These are phyloP conservation scores for Anisogramma anomala DNA, from an alignment of 2,329 filamentous ascomycete genomes.

Conservation along the genomic window DNA sequence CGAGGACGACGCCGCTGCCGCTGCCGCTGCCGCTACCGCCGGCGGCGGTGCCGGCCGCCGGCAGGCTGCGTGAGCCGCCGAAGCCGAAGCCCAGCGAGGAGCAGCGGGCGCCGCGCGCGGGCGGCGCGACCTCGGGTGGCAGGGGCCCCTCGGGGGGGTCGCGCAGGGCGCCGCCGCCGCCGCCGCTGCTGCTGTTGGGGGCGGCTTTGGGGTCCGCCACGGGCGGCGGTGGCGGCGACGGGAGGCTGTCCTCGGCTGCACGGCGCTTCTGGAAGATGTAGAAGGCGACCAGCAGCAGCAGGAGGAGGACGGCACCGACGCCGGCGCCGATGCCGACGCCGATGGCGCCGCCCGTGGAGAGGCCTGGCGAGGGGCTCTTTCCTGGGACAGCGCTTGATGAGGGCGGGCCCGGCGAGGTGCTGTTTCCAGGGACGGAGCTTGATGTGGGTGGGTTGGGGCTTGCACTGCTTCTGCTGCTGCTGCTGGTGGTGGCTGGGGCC, in stretches of 20 bases:
- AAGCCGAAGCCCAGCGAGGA: neutral
- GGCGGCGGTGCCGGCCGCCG: neutral
- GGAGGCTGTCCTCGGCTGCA: too few relatives aligned
- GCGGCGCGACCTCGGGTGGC: neutral
- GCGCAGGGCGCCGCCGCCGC: neutral
- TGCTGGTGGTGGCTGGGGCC: neutral
- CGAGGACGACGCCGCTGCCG: neutral
- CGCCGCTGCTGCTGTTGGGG: neutral
- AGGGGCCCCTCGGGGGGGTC: neutral
- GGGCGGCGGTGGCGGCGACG: neutral
- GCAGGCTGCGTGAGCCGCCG: neutral
- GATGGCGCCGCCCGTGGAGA: neutral
- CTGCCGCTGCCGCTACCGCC: neutral
- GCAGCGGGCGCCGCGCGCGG: neutral
- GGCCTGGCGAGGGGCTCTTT: too few relatives aligned
- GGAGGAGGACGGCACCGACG: neutral
- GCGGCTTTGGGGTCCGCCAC: too few relatives aligned
- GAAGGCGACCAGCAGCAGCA: neutral
- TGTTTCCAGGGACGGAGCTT: too few relatives aligned
- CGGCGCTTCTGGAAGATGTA: neutral
- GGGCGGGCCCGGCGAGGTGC: too few relatives aligned
- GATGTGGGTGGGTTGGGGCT: neutral
- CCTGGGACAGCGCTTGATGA: too few relatives aligned
- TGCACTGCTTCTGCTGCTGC: neutral
- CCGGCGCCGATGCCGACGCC: neutral